Base-by-base conservation (phyloP, 2,329 filamentous ascomycete genomes). In the Simplicillium aogashimaense region DNA sequence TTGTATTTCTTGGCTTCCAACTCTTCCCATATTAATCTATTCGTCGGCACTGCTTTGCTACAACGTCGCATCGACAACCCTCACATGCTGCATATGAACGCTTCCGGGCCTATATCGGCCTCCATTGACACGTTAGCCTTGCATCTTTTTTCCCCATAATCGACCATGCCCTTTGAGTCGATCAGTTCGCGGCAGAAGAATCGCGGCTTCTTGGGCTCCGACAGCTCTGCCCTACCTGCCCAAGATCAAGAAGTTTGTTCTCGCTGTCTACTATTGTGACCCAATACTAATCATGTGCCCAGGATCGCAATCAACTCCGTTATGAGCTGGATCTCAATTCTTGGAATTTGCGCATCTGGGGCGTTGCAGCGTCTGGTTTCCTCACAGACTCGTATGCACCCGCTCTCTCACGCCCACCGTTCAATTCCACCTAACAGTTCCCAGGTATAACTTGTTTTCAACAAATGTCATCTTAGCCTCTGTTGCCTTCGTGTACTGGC, bases 311-410 rank as follows among this genome's bases (percentile, higher is more conserved):
- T 41, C 70, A 73, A 47, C 48, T 74, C 29, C 65, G 69, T 43
- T 72, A 72, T 50, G 69, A 73, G 48, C 63, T 74, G 29, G 69
- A 74, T 44, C 56, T 74, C 14, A 74, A 74, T 49, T 66, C 67
- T 1, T 74, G 69, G 69, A 74, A 73, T 49, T 52, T 73, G 38
- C 62, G 70, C 33, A 72, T 73, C 34, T 73, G 69, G 69, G 69
- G 65, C 3, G 69, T 74, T 25, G 68, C 69, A n/a, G 70, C 70
- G 35, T 73, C 70, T 0, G 70, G 70, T 8, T 74, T 73, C 45
- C 56, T 74, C 16, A 73, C 70, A 28, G 70, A 73, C 47, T 72
- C 68, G 67, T 72, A 53, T 40, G 30, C 30, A 30, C n/a, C 9
- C 9, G 13, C 67, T 57, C 40, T 37, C 46, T 38, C 38, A 36